Evolutionary conservation across 2,329 filamentous ascomycete genomes (phyloP).

Genomic region (Pseudopithomyces chartarum): DNA sequence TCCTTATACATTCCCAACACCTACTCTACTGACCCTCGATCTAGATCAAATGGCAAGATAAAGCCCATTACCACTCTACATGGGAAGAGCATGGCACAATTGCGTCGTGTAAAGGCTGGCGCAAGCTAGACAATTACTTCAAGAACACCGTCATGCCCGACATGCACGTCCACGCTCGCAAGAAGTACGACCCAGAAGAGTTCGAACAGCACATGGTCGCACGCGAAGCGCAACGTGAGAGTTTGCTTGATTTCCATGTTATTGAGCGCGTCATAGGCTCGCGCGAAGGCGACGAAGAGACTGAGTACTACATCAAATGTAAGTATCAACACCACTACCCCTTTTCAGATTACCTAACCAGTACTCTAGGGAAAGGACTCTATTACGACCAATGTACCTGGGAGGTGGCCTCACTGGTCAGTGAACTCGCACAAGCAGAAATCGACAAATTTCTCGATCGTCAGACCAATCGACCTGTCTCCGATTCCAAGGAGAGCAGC

Average conservation of each 20-base stretch:
- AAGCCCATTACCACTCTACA: conserved; percentile 92
- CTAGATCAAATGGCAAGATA: conserved; percentile 95
- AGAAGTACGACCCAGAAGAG: conserved; percentile 75
- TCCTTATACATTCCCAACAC: conserved; percentile 1
- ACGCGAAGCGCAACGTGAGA: conserved; percentile 86
- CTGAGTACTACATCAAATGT: conserved; percentile 95
- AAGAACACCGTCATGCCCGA: conserved; percentile 81
- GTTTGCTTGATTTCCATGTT: conserved; percentile 85
- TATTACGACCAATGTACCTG: conserved; percentile 95
- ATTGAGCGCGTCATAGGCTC: conserved; percentile 91
- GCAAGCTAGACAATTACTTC: conserved; percentile 94
- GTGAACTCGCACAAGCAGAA: conserved; percentile 79
- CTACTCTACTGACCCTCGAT: conserved; percentile 15
- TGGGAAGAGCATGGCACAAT: conserved; percentile 85
- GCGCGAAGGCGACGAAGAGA: conserved; percentile 76
- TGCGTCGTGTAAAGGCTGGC: conserved; percentile 77
- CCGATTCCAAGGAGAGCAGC: conserved; percentile 78
- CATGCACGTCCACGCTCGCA: conserved; percentile 63
- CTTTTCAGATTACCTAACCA: conserved; percentile 26
- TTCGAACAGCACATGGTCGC: conserved; percentile 96
- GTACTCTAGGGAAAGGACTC: conserved; percentile 70
- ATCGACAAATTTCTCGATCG: conserved; percentile 92
- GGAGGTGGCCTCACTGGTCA: conserved; percentile 79
- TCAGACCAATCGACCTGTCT: conserved; percentile 77
- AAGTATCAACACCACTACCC: conserved; percentile 27